These are phyloP conservation scores for Xylariaceae sp. DNA, from an alignment of 2,329 filamentous ascomycete genomes.

Conservation along the genomic window DNA sequence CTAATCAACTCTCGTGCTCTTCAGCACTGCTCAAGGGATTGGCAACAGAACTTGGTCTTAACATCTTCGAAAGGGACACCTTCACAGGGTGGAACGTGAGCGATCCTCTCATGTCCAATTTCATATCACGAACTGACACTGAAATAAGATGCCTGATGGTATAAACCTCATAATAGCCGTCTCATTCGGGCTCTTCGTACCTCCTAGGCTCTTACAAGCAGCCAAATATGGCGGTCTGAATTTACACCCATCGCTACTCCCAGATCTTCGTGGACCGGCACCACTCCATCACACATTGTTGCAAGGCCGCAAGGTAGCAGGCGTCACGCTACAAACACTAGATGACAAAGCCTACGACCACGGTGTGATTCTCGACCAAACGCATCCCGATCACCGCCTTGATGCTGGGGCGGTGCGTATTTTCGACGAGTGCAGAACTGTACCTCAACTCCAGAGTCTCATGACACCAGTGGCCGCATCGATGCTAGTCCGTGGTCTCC, in stretches of 20 bases:
- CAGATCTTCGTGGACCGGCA: constrained; percentile 80
- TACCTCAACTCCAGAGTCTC: constrained; percentile 45
- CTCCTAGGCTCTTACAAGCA: constrained; percentile 65
- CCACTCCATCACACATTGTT: constrained; percentile 85
- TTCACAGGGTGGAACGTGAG: constrained; percentile 78
- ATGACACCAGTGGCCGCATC: constrained; percentile 65
- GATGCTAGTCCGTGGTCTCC: constrained; percentile 67
- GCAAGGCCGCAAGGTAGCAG: constrained; percentile 56
- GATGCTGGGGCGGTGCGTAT: constrained; percentile 52
- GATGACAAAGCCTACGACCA: constrained; percentile 74
- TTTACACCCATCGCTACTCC: constrained; percentile 87
- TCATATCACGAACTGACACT: not conserved
- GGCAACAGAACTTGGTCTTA: constrained; percentile 62
- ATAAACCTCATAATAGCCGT: constrained; percentile 86
- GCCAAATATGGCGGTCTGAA: constrained; percentile 86
- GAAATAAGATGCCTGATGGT: constrained; percentile 50
- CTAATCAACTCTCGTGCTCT: not conserved
- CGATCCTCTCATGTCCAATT: constrained; percentile 8
- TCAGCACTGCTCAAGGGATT: constrained; percentile 70
- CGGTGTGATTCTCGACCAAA: constrained; percentile 72
- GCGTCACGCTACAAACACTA: constrained; percentile 84
- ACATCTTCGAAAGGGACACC: constrained; percentile 72
- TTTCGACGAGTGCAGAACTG: constrained; percentile 43
- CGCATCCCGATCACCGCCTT: constrained; percentile 45
- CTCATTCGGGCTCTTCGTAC: constrained; percentile 90